Conservation (phyloP, 1,284 basidiomycete genomes). For the Cystobasidium slooffiae region DNA sequence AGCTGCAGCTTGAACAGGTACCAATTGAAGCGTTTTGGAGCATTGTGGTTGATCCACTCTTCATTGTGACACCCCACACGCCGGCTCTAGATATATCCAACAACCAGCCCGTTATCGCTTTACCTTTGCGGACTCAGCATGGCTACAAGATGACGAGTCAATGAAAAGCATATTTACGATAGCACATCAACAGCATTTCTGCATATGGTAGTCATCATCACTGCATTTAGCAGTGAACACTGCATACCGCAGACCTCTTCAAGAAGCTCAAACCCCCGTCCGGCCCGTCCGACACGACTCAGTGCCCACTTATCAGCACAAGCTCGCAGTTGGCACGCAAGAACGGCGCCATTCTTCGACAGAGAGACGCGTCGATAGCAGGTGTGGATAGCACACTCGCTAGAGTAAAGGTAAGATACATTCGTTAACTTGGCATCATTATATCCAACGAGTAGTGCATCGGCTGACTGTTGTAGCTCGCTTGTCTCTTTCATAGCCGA, state of each 20-base stretch:
- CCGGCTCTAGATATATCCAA: too few relatives aligned
- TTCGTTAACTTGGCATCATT: too few relatives aligned
- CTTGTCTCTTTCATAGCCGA: not conserved
- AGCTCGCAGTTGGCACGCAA: not conserved
- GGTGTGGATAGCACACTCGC: not conserved
- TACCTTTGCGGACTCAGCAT: too few relatives aligned
- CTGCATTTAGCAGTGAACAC: constrained; percentile 10
- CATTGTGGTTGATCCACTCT: too few relatives aligned
- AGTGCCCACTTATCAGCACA: not conserved
- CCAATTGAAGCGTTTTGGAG: too few relatives aligned
- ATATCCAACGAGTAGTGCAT: not conserved
- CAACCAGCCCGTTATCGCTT: too few relatives aligned
- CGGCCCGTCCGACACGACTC: not conserved
- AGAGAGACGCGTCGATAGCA: not conserved
- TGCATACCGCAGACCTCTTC: too few relatives aligned
- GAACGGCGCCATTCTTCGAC: constrained; percentile 19
- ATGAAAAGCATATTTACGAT: not conserved
- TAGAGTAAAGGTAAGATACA: too few relatives aligned
- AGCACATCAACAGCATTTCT: not conserved
- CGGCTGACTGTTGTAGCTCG: not conserved
- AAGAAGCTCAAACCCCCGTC: not conserved
- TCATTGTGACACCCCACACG: too few relatives aligned
- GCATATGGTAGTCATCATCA: not conserved
- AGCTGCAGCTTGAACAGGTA: too few relatives aligned
- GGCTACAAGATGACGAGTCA: constrained; percentile 11